Percentiles rank a stretch among this genome's conserved stretches.
phyloP scores from a whole-genome alignment of 2,329 filamentous ascomycete genomes.

The Ophiocordyceps unilateralis region DNA sequence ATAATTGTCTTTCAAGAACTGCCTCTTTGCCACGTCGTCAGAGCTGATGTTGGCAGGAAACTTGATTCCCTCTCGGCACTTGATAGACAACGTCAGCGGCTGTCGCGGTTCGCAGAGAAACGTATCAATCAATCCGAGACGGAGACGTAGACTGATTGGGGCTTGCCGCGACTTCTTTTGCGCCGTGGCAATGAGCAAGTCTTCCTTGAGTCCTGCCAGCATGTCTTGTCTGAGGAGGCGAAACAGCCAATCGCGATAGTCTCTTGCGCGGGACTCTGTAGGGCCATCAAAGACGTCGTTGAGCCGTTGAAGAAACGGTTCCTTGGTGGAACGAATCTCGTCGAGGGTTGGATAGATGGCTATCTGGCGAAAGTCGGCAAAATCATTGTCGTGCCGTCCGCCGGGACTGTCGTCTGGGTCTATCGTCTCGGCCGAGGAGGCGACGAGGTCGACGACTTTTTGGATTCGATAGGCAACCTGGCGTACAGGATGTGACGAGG shows the following conservation, averaged over 20 bases:
- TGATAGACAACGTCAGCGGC: constrained; percentile 18
- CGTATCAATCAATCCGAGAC: constrained; percentile 19
- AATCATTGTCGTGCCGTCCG: constrained; percentile 60
- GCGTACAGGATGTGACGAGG: constrained; percentile 8
- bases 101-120: neutral
- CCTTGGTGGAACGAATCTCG: constrained; percentile 37
- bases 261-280: constrained; percentile 18
- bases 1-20: constrained; percentile 28
- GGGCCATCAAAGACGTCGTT: constrained; percentile 26
- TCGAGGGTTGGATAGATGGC: constrained; percentile 48
- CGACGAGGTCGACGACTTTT: constrained; percentile 17
- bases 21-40: constrained; percentile 17
- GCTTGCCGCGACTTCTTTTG: constrained; percentile 16
- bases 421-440: constrained; percentile 1
- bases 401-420: constrained; percentile 25
- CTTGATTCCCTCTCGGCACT: constrained; percentile 27
- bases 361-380: constrained; percentile 40
- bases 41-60: constrained; percentile 5
- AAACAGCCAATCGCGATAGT: constrained; percentile 55
- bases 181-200: constrained; percentile 32
- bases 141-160: constrained; percentile 23
- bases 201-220: constrained; percentile 46
- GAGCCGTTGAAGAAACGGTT: constrained; percentile 36
- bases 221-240: constrained; percentile 56
- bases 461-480: constrained; percentile 19